Percentiles rank a stretch among this genome's conserved stretches.
phyloP scores from a whole-genome alignment of 1,284 basidiomycete genomes.

The Malassezia japonica region DNA sequence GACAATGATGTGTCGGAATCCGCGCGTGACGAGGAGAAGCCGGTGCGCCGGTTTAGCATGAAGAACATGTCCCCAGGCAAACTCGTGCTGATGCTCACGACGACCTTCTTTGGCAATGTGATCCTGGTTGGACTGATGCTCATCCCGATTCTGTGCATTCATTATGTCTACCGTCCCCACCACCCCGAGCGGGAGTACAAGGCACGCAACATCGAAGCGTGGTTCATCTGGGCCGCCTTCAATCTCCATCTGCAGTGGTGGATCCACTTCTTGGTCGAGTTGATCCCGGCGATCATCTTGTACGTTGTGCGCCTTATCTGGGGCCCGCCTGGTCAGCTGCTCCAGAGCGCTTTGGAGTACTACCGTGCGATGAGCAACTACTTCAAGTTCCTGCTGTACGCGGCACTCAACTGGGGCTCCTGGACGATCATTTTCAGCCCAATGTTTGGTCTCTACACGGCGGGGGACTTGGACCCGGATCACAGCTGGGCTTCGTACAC shows the following conservation, averaged over 20 bases:
- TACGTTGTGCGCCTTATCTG: conserved; percentile 29
- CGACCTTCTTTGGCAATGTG: conserved; percentile 40
- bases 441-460: conserved; percentile 33
- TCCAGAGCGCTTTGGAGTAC: conserved; percentile 31
- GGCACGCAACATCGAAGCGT: conserved; percentile 41
- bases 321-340: conserved; percentile 31
- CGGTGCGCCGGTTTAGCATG: conserved; percentile 20
- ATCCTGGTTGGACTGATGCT: conserved; percentile 30
- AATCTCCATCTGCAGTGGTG: conserved; percentile 42
- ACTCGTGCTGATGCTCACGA: conserved; percentile 29
- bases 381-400: conserved; percentile 38
- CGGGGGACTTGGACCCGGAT: conserved; percentile 12
- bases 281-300: conserved; percentile 30
- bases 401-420: conserved; percentile 38
- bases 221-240: conserved; percentile 46
- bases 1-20: conserved; percentile 36
- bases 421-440: conserved; percentile 44
- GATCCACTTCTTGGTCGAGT: conserved; percentile 38
- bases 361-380: conserved; percentile 38
- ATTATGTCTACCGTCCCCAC: conserved; percentile 30
- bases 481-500: conserved; percentile 30
- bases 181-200: conserved; percentile 26
- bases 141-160: conserved; percentile 36
- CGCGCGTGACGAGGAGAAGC: conserved; percentile 15
- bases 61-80: conserved; percentile 29